phyloP scores from a whole-genome alignment of 208 protist genomes.

The Acanthamoeba polyphaga region DNA sequence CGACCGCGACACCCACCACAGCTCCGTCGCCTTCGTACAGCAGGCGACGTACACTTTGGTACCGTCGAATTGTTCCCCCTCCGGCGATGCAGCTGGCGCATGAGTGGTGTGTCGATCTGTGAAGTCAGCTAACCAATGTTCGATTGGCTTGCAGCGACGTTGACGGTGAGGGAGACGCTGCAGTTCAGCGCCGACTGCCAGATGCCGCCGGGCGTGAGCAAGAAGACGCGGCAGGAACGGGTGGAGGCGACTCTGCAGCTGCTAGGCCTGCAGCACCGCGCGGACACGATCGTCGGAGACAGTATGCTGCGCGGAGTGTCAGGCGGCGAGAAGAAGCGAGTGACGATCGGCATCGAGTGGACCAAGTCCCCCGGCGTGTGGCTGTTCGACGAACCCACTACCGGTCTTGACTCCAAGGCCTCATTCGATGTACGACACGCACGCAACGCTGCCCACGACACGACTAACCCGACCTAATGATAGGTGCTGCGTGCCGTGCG shows the following conservation, averaged over 20 bases:
- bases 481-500: constrained; percentile 61
- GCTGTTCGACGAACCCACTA: constrained; percentile 75
- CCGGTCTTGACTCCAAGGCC: constrained; percentile 65
- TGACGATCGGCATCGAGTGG: constrained; percentile 72
- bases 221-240: neutral
- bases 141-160: constrained; percentile 2
- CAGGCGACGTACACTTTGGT: constrained; percentile 65
- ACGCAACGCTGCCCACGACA: neutral
- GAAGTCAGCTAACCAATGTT: too few species aligned
- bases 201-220: constrained; percentile 29
- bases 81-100: too few species aligned
- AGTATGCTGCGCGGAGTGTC: constrained; percentile 65
- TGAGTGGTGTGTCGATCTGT: too few species aligned
- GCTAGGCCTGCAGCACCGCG: constrained; percentile 57
- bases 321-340: constrained; percentile 75
- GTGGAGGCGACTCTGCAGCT: constrained; percentile 62
- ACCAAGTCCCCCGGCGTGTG: constrained; percentile 63
- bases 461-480: neutral
- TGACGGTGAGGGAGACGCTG: constrained; percentile 82
- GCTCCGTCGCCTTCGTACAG: constrained; percentile 18
- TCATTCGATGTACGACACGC: constrained; percentile 37
- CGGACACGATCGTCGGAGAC: constrained; percentile 74
- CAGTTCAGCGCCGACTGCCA: constrained; percentile 81
- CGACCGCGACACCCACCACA: neutral
- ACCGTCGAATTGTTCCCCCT: too few species aligned